Evolutionary conservation across 106 monocot genomes (phyloP).

Genomic region (Apostasia ramifera): DNA sequence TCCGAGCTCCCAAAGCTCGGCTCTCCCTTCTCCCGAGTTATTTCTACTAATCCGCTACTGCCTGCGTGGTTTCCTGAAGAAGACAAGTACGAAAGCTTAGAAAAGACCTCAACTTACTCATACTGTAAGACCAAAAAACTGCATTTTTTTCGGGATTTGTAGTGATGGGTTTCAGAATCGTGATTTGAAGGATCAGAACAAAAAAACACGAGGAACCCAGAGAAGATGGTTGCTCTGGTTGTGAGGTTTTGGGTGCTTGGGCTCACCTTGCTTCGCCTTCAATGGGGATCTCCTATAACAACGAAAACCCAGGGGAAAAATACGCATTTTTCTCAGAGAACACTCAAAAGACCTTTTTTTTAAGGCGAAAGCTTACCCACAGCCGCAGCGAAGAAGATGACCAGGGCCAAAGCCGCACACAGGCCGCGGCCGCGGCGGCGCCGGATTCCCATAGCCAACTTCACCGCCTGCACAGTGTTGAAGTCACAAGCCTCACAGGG

Average conservation of each 20-base stretch:
- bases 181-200: too few species aligned
- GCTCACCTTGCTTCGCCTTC: background rate
- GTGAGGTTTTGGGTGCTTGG: too few species aligned
- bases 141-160: background rate
- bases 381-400: conserved; percentile 4
- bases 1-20: background rate
- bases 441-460: background rate
- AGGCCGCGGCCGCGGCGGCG: background rate
- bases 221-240: too few species aligned
- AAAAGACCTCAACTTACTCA: background rate
- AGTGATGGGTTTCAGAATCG: background rate
- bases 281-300: background rate
- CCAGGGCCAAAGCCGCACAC: background rate
- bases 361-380: background rate
- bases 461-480: background rate
- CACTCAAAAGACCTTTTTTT: background rate
- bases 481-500: background rate
- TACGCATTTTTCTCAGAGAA: background rate
- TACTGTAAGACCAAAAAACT: background rate
- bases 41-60: background rate
- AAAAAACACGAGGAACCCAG: too few species aligned
- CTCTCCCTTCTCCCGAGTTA: background rate
- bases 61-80: background rate
- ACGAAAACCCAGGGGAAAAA: background rate
- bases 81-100: background rate